These are phyloP conservation scores for Neurospora sp. DNA, from an alignment of 495 filamentous ascomycete species.

Conservation along the genomic window DNA sequence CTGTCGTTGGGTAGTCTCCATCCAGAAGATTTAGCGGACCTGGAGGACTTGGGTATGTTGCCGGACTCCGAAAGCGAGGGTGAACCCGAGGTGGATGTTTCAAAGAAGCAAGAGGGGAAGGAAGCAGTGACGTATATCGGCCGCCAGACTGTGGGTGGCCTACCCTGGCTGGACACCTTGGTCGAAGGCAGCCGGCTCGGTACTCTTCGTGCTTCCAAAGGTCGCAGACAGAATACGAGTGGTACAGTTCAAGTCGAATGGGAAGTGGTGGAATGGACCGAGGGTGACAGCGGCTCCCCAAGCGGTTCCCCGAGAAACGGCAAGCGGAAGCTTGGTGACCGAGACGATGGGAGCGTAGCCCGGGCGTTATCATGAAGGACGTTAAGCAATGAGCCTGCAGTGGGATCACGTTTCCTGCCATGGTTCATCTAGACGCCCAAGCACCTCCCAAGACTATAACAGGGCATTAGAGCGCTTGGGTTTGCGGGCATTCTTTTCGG, in stretches of 20 bases:
- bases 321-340: slow-evolving; percentile 46
- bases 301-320: slow-evolving; percentile 18
- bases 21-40: slow-evolving; percentile 50
- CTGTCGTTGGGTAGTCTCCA: slow-evolving; percentile 63
- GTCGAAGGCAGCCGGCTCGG: slow-evolving; percentile 64
- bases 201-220: slow-evolving; percentile 49
- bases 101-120: slow-evolving; percentile 5
- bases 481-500: not conserved
- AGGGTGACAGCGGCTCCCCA: slow-evolving; percentile 44
- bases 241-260: slow-evolving; percentile 60
- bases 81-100: slow-evolving; percentile 22
- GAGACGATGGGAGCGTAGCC: slow-evolving; percentile 17
- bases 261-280: slow-evolving; percentile 73
- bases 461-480: not conserved
- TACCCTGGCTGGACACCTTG: slow-evolving; percentile 79
- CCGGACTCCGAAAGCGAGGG: slow-evolving; percentile 33
- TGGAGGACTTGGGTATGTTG: slow-evolving; percentile 61
- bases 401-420: not conserved
- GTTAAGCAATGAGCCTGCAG: slow-evolving; percentile 3
- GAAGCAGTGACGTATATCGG: slow-evolving; percentile 15
- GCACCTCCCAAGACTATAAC: not conserved
- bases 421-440: not conserved
- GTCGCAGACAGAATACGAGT: slow-evolving; percentile 45
- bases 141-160: slow-evolving; percentile 34
- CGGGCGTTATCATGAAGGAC: slow-evolving; percentile 8